phyloP scores from a whole-genome alignment of 768 basidiomycete genomes.

The Hemileccinum rubropunctum region DNA sequence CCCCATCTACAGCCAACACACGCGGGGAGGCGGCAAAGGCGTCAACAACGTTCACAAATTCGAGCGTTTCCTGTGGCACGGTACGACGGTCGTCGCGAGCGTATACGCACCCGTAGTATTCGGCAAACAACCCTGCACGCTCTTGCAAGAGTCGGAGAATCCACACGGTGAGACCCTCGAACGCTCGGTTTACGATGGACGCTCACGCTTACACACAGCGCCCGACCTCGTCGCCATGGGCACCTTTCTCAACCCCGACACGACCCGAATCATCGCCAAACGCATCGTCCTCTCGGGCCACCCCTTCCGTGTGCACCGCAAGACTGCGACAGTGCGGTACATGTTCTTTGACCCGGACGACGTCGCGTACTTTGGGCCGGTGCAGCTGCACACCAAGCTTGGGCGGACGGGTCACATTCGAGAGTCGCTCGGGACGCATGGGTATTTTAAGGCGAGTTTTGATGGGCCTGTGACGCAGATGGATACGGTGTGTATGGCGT shows the following conservation, averaged over 20 bases:
- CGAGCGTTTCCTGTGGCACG: slow-evolving; percentile 85
- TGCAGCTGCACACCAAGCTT: slow-evolving; percentile 90
- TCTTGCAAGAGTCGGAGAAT: slow-evolving; percentile 70
- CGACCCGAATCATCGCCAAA: slow-evolving; percentile 88
- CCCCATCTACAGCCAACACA: slow-evolving; percentile 91
- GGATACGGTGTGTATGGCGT: slow-evolving; percentile 93
- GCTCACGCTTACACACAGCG: slow-evolving; percentile 36
- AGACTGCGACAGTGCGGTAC: slow-evolving; percentile 95
- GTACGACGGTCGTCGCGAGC: slow-evolving; percentile 78
- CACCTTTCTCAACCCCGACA: slow-evolving; percentile 82
- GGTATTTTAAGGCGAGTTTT: slow-evolving; percentile 95
- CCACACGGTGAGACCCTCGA: slow-evolving; percentile 60
- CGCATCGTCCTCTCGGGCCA: slow-evolving; percentile 94
- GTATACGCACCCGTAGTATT: slow-evolving; percentile 87
- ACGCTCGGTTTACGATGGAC: too few species aligned
- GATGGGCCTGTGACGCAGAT: slow-evolving; percentile 93
- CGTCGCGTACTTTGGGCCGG: slow-evolving; percentile 87
- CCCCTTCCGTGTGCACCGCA: slow-evolving; percentile 96
- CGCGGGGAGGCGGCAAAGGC: slow-evolving; percentile 85
- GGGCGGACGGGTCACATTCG: slow-evolving; percentile 87
- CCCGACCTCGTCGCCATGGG: slow-evolving; percentile 89
- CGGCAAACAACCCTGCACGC: slow-evolving; percentile 71
- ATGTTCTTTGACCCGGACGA: slow-evolving; percentile 99
- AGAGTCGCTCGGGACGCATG: slow-evolving; percentile 94
- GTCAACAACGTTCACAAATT: slow-evolving; percentile 98